Evolutionary conservation across 2,329 filamentous ascomycete species (phyloP), one percentile per base, ranked within the genome.

Genomic region (Aquanectria penicillioides): DNA sequence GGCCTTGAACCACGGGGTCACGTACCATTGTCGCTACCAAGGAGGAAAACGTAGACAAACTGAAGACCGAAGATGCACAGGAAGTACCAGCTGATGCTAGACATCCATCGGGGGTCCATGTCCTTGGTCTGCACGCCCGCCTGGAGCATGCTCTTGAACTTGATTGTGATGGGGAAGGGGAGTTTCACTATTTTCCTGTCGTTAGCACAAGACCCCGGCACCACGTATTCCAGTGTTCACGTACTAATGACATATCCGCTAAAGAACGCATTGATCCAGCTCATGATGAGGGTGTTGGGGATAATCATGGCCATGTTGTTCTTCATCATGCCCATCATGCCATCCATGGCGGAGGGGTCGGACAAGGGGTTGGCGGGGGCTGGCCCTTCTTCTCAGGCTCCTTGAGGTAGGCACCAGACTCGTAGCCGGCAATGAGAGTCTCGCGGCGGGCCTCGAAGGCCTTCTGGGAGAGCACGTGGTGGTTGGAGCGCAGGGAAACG

Each of bases 291-390:
- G 6, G 94, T 98, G 78, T 99, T 97, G 44, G 95, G 95, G 57
- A 99, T 93, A 82, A 99, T 98, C 95, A 98, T 99, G 65, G 95
- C 94, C 91, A 99, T 97, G 75, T 99, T 97, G 57, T 94, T 94
- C 86, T 99, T 99, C 92, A 99, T 97, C 93, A 97, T 97, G 68
- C 95, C 94, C 95, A 99, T 99, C 95, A 99, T 99, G 68, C 94
- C 94, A 74, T 99, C 96, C 95, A 99, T 99, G 57, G 92, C 93
- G 43, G 90, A 90, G 18, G 96, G 96, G 75, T 99, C 95, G 10
- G 90, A 92, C 87, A 99, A 93, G 4, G 95, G 95, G 78, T 98
- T 99, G 31, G 92, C 88, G 17, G 93, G 3, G 93, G 90, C 78
- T 97, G 92, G 49, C 94, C 94, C 73, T 91, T 89, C 71, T 83